phyloP scores from a whole-genome alignment of 192 early-diverging fungal species.

The Coemansia sp. region DNA sequence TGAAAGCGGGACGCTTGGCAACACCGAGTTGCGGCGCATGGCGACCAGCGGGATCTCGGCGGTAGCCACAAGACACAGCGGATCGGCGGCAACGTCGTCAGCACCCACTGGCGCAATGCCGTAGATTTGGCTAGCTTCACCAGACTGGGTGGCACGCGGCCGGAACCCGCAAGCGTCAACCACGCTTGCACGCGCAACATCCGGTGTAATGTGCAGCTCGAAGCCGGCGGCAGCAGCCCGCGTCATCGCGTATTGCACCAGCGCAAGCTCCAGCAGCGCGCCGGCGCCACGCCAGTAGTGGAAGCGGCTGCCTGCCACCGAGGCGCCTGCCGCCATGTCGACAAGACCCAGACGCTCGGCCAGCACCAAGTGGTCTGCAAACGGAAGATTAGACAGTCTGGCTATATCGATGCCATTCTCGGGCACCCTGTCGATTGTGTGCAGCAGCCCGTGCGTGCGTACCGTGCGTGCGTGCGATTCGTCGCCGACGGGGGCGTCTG shows the following conservation, averaged over 20 bases:
- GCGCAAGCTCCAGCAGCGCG: constrained; percentile 83
- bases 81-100: constrained; percentile 45
- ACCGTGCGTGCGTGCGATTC: constrained; percentile 67
- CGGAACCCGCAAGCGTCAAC: constrained; percentile 90
- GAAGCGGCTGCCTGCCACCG: constrained; percentile 80
- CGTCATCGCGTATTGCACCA: constrained; percentile 85
- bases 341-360: constrained; percentile 68
- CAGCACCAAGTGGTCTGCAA: constrained; percentile 74
- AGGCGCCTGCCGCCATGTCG: constrained; percentile 80
- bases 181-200: constrained; percentile 77
- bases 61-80: constrained; percentile 80
- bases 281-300: constrained; percentile 88
- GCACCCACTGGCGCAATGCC: constrained; percentile 59
- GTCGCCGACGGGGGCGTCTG: constrained; percentile 72
- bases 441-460: constrained; percentile 38
- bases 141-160: constrained; percentile 57
- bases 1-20: constrained; percentile 70
- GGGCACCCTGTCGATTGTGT: constrained; percentile 23
- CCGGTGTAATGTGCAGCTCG: constrained; percentile 78
- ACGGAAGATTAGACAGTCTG: constrained; percentile 15
- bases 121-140: constrained; percentile 88
- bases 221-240: constrained; percentile 73
- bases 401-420: constrained; percentile 14
- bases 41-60: constrained; percentile 92
- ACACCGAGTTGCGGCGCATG: constrained; percentile 70